A percentile compares a stretch with the other conserved stretches of the same genome.
Conservation (phyloP, 2,329 filamentous ascomycete species). For the Ophiostoma montium region DNA sequence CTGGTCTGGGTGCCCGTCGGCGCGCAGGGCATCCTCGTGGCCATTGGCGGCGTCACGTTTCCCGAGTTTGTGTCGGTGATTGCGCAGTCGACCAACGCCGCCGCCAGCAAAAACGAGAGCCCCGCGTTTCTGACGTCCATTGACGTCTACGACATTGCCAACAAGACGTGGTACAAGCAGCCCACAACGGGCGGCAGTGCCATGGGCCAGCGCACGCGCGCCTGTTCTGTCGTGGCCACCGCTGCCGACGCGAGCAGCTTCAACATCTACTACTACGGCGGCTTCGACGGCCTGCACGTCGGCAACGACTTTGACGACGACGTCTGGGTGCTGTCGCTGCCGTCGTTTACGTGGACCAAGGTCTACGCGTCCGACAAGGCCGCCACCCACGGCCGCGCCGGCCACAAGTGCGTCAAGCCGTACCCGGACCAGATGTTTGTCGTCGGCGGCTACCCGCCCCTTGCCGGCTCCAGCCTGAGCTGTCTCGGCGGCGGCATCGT, state of each 20-base stretch:
- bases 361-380: slow-evolving; percentile 27
- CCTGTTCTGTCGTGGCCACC: slow-evolving; percentile 61
- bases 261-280: slow-evolving; percentile 77
- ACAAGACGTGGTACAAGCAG: slow-evolving; percentile 60
- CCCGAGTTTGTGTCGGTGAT: slow-evolving; percentile 31
- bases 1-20: slow-evolving; percentile 69
- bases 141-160: slow-evolving; percentile 65
- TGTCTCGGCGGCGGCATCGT: slow-evolving; percentile 42
- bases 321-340: slow-evolving; percentile 69
- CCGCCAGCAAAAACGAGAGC: slow-evolving; percentile 42
- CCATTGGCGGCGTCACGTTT: slow-evolving; percentile 58
- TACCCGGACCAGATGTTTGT: slow-evolving; percentile 73
- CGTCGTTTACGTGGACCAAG: slow-evolving; percentile 65
- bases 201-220: slow-evolving; percentile 39
- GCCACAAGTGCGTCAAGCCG: slow-evolving; percentile 60
- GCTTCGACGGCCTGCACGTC: slow-evolving; percentile 43
- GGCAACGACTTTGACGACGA: slow-evolving; percentile 41
- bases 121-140: slow-evolving; percentile 57
- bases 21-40: slow-evolving; percentile 59
- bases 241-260: slow-evolving; percentile 59
- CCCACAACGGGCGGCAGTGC: slow-evolving; percentile 49
- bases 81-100: slow-evolving; percentile 19
- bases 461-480: slow-evolving; percentile 13
- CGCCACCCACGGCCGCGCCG: slow-evolving; percentile 45
- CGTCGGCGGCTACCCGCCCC: slow-evolving; percentile 49